Base-by-base conservation (phyloP, 2,329 filamentous ascomycete species). In the Talaromyces sp. region DNA sequence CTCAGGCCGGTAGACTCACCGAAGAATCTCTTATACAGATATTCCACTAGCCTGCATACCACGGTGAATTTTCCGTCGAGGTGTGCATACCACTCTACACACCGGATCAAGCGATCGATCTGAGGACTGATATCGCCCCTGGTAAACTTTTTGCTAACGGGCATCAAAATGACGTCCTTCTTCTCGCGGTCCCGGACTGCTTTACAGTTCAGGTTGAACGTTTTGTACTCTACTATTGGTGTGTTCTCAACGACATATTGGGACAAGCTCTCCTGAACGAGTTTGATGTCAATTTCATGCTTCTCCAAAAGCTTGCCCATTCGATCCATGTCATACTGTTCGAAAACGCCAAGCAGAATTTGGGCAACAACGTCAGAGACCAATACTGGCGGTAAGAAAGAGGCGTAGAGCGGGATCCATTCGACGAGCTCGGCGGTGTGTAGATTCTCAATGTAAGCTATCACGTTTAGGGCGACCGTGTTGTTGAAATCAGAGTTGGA, bases 381-480 rank as follows among this genome's bases (percentile, higher is more conserved):
- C 63, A 88, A 83, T 12, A 85, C 79, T 7, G 81, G 77, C 10
- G 85, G 81, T 12, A 99, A 80, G 67, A 91, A 88, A 9, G 91
- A 91, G 63, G 90, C 92, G 73, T 99, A 99, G 0, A 96, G 79
- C 0, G 94, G 92, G 59, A 96, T 89, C 48, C 94, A 77, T 63
- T 93, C 88, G 61, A 89, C 85, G 58, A 94, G 85, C 35, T 86
- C 85, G 17, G 85, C 84, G 53, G 88, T 81, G 50, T 90, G 86
- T 41, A 99, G 77, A 62, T 89, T 87, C 67, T 89, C 89, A 59
- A 95, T 88, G 71, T 97, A 97, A 3, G 85, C 87, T 0, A 89
- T 86, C 57, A 97, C 80, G 53, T 93, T 85, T 68, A 75, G 61
- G 8, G 74, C 72, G 3, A 72, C 70, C 0, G 90, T 91, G 68